A percentile compares a stretch with the other conserved stretches of the same genome.
Evolutionary conservation across 108 stramenopile genomes (phyloP).

Genomic region (Chaetoceros muelleri): DNA sequence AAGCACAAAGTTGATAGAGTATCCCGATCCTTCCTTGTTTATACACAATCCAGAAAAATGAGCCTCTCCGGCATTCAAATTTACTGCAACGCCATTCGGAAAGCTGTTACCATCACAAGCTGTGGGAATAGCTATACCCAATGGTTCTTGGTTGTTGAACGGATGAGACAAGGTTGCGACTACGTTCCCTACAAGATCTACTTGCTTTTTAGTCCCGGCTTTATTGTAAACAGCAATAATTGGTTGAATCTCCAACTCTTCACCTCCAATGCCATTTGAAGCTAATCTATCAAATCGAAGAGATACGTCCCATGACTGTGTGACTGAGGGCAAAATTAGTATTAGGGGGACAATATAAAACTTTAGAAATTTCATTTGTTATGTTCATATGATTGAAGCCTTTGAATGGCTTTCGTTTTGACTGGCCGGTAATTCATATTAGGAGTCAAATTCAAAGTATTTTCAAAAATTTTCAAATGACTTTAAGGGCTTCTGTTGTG

Average conservation of each 20-base stretch:
- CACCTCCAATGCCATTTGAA: not conserved
- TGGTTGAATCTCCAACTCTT: not conserved
- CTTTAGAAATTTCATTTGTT: too few relatives aligned
- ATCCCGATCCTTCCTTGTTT: slow-evolving; percentile 15
- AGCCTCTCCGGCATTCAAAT: not conserved
- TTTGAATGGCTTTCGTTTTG: too few relatives aligned
- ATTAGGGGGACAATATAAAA: too few relatives aligned
- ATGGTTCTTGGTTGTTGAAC: not conserved
- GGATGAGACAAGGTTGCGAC: not conserved
- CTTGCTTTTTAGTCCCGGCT: not conserved
- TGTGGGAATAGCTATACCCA: not conserved
- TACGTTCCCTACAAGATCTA: not conserved
- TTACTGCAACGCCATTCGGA: not conserved
- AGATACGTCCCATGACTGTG: not conserved
- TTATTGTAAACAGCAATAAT: not conserved
- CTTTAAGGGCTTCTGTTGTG: too few relatives aligned
- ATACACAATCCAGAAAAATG: slow-evolving; percentile 9
- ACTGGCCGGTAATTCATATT: too few relatives aligned
- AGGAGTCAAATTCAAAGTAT: too few relatives aligned
- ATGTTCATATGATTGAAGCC: too few relatives aligned
- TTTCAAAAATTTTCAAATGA: too few relatives aligned
- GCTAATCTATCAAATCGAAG: not conserved
- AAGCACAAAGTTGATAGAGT: slow-evolving; percentile 18
- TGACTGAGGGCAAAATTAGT: too few relatives aligned
- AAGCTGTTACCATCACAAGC: not conserved